phyloP scores from a whole-genome alignment of 257 asterid genomes.

The Solanum ossicruentum region DNA sequence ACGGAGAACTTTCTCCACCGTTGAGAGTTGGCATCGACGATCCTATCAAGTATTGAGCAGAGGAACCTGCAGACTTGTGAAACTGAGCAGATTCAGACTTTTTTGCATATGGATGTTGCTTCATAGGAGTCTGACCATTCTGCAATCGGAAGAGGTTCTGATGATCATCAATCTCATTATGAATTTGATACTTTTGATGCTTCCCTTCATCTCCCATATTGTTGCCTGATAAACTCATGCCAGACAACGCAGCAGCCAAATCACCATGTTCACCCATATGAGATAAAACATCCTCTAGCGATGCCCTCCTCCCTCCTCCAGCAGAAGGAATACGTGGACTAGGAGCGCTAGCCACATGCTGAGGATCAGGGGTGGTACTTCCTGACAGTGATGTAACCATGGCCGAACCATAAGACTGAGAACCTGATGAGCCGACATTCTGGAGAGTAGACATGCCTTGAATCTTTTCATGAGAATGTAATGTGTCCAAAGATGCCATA shows the following conservation, averaged over 20 bases:
- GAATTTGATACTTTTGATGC: slow-evolving; percentile 19
- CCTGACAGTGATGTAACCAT: slow-evolving; percentile 50
- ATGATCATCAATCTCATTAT: slow-evolving; percentile 21
- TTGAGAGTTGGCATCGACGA: slow-evolving; percentile 22
- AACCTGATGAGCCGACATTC: slow-evolving; percentile 15
- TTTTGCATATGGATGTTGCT: slow-evolving; percentile 16
- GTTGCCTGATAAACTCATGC: slow-evolving; percentile 45
- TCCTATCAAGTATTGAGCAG: slow-evolving; percentile 23
- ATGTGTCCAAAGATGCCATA: slow-evolving; percentile 22
- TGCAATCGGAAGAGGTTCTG: slow-evolving; percentile 21
- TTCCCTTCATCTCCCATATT: slow-evolving; percentile 30
- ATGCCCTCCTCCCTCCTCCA: slow-evolving; percentile 29
- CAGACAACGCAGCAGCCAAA: slow-evolving; percentile 50
- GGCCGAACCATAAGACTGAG: slow-evolving; percentile 41
- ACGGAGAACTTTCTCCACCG: slow-evolving; percentile 31
- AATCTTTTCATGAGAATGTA: slow-evolving; percentile 18
- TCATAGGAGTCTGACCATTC: slow-evolving; percentile 20
- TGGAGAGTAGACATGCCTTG: slow-evolving; percentile 27
- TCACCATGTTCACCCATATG: slow-evolving; percentile 29
- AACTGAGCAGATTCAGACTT: slow-evolving; percentile 15
- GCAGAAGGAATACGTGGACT: slow-evolving; percentile 48
- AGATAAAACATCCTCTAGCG: slow-evolving; percentile 24
- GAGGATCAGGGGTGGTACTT: slow-evolving; percentile 55
- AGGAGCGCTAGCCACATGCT: slow-evolving; percentile 35
- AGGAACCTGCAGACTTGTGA: slow-evolving; percentile 8